Conservation (phyloP, 2,329 filamentous ascomycete species). For the Ophiosphaerella narmari region DNA sequence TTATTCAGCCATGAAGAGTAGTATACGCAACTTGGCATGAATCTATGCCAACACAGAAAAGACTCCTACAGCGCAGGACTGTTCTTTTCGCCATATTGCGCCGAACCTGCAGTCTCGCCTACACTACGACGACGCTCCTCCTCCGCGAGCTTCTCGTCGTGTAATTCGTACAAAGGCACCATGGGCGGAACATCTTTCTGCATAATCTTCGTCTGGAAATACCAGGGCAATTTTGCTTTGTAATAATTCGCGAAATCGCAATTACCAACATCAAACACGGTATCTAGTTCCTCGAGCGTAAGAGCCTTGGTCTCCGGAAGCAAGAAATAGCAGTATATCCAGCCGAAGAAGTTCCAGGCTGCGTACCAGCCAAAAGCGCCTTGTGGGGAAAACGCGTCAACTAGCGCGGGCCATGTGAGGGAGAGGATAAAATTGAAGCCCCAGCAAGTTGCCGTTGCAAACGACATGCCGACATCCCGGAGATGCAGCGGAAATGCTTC, state of each 20-base stretch:
- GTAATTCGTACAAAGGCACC: constrained; percentile 28
- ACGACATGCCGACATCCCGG: constrained; percentile 48
- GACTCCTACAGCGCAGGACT: too few species aligned
- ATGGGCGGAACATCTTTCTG: constrained; percentile 33
- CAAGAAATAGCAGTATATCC: constrained; percentile 45
- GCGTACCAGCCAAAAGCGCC: constrained; percentile 63
- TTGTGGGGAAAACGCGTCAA: constrained; percentile 53
- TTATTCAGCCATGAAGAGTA: too few species aligned
- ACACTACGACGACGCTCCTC: background rate
- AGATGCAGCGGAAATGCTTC: constrained; percentile 53
- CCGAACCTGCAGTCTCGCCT: background rate
- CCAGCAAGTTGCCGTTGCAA: constrained; percentile 60
- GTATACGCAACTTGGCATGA: too few species aligned
- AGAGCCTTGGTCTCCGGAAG: constrained; percentile 39
- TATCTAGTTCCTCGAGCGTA: constrained; percentile 37
- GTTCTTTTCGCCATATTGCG: constrained; percentile 9
- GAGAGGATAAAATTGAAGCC: constrained; percentile 61
- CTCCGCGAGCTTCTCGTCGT: constrained; percentile 15
- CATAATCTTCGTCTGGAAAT: constrained; percentile 41
- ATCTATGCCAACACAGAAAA: too few species aligned
- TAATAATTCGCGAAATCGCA: constrained; percentile 29
- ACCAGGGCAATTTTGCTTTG: constrained; percentile 42
- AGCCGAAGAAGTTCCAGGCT: constrained; percentile 59
- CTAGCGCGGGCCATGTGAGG: constrained; percentile 59
- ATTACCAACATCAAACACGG: constrained; percentile 38